Conservation (phyloP, 192 early-diverging fungal species). For the Gonapodya prolifera region DNA sequence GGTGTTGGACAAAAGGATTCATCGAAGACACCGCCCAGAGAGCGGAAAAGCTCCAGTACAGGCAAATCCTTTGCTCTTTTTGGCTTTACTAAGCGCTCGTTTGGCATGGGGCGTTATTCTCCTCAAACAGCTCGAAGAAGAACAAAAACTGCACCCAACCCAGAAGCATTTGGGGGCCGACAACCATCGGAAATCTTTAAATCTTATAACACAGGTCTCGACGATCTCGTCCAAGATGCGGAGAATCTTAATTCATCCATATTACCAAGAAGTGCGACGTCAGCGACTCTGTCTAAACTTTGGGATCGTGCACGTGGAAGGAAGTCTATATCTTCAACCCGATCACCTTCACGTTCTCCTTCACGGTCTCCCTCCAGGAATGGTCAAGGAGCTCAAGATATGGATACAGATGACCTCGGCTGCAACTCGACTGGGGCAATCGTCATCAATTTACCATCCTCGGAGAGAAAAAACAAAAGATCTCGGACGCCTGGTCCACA, state of each 20-base stretch:
- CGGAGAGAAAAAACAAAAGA: background rate
- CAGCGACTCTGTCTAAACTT: background rate
- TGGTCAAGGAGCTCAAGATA: background rate
- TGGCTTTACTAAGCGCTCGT: background rate
- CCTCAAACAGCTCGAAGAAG: background rate
- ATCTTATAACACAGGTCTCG: background rate
- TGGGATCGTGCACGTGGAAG: background rate
- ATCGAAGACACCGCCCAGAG: background rate
- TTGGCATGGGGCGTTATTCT: background rate
- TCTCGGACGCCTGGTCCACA: background rate
- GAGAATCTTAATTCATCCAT: background rate
- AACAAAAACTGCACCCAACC: background rate
- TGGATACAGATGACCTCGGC: background rate
- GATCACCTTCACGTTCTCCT: background rate
- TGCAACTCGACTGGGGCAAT: background rate
- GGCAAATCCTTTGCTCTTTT: background rate
- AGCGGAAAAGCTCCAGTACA: background rate
- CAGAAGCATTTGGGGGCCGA: background rate
- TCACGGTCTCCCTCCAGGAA: background rate
- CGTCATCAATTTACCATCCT: background rate
- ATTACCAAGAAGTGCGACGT: background rate
- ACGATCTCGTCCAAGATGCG: background rate
- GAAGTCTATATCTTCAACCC: background rate
- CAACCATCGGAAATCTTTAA: background rate
- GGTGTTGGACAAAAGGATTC: background rate